A percentile compares a stretch with the other conserved stretches of the same genome.
These are phyloP conservation scores for Geranomyces variabilis DNA, from an alignment of 192 early-diverging fungal genomes.

Conservation along the genomic window DNA sequence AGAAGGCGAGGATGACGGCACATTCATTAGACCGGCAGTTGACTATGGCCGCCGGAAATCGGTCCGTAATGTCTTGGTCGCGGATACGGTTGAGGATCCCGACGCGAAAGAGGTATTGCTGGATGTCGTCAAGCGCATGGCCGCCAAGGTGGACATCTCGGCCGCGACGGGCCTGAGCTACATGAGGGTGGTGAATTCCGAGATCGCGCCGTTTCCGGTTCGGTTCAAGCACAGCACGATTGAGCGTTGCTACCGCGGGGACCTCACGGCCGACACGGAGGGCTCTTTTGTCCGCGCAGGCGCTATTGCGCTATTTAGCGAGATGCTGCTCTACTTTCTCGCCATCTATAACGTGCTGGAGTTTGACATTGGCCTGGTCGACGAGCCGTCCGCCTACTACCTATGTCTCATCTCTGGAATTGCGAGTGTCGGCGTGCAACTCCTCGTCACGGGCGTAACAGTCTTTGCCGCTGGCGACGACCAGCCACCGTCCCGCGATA, in stretches of 20 bases:
- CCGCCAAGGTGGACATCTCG: constrained; percentile 12
- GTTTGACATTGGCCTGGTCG: neutral
- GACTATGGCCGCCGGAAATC: constrained; percentile 5
- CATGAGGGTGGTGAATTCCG: constrained; percentile 24
- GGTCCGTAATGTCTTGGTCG: neutral
- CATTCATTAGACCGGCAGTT: neutral
- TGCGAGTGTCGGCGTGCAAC: constrained; percentile 27
- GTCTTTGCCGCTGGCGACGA: constrained; percentile 18
- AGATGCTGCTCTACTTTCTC: constrained; percentile 34
- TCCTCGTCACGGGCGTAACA: constrained; percentile 26
- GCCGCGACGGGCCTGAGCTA: constrained; percentile 23
- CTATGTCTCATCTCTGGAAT: constrained; percentile 1
- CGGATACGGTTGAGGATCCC: constrained; percentile 5
- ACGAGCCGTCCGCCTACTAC: constrained; percentile 1
- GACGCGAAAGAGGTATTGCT: constrained; percentile 32
- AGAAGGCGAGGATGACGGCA: neutral
- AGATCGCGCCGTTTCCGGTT: constrained; percentile 16
- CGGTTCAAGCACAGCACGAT: constrained; percentile 22
- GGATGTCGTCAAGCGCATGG: constrained; percentile 40
- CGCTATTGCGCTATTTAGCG: constrained; percentile 13
- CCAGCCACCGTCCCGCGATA: neutral
- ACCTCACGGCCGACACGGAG: constrained; percentile 19
- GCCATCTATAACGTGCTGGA: constrained; percentile 19
- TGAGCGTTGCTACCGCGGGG: constrained; percentile 28
- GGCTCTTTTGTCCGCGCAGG: constrained; percentile 15